Evolutionary conservation across 1,139 yeast species (phyloP).

Genomic region (Suhomyces atakaporum): DNA sequence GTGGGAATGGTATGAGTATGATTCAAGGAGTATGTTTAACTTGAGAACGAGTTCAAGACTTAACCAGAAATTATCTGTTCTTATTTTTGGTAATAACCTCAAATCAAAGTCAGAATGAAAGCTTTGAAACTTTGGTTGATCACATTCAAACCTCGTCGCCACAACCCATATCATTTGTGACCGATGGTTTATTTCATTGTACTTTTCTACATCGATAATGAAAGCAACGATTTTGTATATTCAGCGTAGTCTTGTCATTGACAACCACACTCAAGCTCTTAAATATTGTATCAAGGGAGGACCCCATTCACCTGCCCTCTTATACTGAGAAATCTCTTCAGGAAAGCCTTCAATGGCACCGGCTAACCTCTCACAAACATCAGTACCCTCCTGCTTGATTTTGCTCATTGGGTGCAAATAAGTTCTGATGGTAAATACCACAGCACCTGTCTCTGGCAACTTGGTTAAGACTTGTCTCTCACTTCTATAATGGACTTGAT

Average conservation of each 20-base stretch:
- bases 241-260: too few species aligned
- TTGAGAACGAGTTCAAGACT: too few species aligned
- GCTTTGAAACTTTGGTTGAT: too few species aligned
- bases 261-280: slow-evolving; percentile 1
- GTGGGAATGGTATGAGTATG: too few species aligned
- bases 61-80: too few species aligned
- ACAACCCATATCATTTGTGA: too few species aligned
- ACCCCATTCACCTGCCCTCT: slow-evolving; percentile 44
- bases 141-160: too few species aligned
- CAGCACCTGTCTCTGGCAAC: slow-evolving; percentile 54
- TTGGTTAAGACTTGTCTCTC: slow-evolving; percentile 65
- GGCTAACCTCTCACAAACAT: slow-evolving; percentile 38
- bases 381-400: slow-evolving; percentile 54
- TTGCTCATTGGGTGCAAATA: slow-evolving; percentile 62
- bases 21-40: too few species aligned
- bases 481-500: slow-evolving; percentile 56
- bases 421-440: slow-evolving; percentile 64
- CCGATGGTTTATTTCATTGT: not conserved
- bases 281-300: slow-evolving; percentile 38
- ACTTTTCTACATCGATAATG: not conserved
- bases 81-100: too few species aligned
- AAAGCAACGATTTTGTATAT: too few species aligned
- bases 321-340: slow-evolving; percentile 39
- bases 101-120: too few species aligned
- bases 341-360: slow-evolving; percentile 46